Base-by-base conservation (phyloP, 140 eudicot species). In the Cichorium intybus region DNA sequence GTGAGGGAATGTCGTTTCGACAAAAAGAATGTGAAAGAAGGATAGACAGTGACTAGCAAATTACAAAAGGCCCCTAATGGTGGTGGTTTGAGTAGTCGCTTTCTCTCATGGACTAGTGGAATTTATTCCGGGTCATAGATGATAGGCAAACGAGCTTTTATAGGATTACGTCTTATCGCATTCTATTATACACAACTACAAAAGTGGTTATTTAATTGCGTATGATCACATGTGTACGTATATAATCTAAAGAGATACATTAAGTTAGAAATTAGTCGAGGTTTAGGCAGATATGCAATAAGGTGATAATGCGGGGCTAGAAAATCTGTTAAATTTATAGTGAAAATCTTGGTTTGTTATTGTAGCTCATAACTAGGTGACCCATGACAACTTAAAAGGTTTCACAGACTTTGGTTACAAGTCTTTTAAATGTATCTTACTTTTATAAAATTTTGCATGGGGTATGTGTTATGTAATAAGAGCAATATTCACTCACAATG, bases 1-100 rank as follows among this genome's bases (percentile, higher is more conserved):
- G 31, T 49, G 60, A 71, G 12, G 62, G 23, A 49, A 62, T 12
- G 41, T 71, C 24, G 17, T 50, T 60, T 71, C 46, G 33, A 50
- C 69, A 71, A 24, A 61, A 24, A 33, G 46, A 71, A 51, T 61
- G 51, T 0, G 51, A 17, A 61, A 60, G 23, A 58, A 35, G 15
- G 35, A 50, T 50, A 62, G 70, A 71, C 61, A 71, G 41, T 26
- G 77, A 71, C 70, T 37, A 39, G 70, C 70, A 71, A 11, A 71
- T 62, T 61, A 39, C 48, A 71, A 52, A 61, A 62, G 56, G 70
- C 77, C 70, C 17, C 23, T 60, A n/a, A 18, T 71, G 24, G 70
- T 71, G 76, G 68, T 41, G 26, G 26, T 46, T 37, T 18, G 62
- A 48, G 11, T 49, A n/a, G 76, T 71, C 64, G 7, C 56, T 61